These are phyloP conservation scores for Protomyces inouyei DNA, from an alignment of 1,139 yeast genomes.

Conservation along the genomic window DNA sequence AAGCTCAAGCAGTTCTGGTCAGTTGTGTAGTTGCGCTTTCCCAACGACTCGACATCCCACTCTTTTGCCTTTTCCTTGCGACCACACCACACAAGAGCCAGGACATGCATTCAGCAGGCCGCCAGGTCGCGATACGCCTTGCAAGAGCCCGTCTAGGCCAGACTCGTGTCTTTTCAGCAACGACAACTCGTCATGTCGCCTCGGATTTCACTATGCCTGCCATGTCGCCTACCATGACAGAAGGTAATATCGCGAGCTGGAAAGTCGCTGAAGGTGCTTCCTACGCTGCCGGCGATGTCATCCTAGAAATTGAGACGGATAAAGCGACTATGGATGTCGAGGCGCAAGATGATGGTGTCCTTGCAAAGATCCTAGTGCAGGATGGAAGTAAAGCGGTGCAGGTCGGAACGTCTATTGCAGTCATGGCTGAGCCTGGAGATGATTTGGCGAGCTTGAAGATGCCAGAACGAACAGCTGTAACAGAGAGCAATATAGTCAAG, in stretches of 20 bases:
- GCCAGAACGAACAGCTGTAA: constrained; percentile 44
- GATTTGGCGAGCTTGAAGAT: constrained; percentile 60
- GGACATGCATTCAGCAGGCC: neutral
- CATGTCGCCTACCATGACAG: constrained; percentile 98
- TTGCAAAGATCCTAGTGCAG: constrained; percentile 65
- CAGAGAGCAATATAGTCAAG: constrained; percentile 30
- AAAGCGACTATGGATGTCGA: constrained; percentile 99
- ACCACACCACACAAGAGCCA: neutral
- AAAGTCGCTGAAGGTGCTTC: constrained; percentile 75
- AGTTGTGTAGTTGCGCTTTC: too few species aligned
- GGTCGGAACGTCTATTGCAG: constrained; percentile 89
- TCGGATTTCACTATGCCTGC: constrained; percentile 78
- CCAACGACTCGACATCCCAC: neutral
- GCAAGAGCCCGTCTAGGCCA: neutral
- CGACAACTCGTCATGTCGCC: constrained; percentile 41
- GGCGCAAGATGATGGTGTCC: constrained; percentile 91
- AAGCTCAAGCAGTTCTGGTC: neutral
- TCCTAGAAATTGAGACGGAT: constrained; percentile 97
- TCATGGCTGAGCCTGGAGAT: constrained; percentile 81
- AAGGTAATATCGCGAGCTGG: constrained; percentile 96
- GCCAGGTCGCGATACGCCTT: neutral
- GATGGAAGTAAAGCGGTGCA: constrained; percentile 74
- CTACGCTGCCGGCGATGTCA: constrained; percentile 79
- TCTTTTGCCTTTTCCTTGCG: neutral
- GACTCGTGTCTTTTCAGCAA: neutral